These are phyloP conservation scores for Margaritispora aquatica DNA, from an alignment of 495 filamentous ascomycete species.

Conservation along the genomic window DNA sequence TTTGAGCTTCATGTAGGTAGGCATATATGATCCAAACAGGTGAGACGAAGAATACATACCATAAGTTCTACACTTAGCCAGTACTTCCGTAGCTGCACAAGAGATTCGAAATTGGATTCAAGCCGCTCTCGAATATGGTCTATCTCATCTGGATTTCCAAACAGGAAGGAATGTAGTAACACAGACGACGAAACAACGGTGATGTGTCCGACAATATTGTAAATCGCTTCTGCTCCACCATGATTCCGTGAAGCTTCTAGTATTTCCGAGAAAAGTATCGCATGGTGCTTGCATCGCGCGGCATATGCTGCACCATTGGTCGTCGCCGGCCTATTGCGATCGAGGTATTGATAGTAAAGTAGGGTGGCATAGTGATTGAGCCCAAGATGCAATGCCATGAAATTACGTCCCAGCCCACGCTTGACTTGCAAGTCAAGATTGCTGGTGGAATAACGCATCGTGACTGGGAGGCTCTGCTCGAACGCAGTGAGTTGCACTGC, in stretches of 20 bases:
- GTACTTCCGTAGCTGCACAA: conserved; percentile 24
- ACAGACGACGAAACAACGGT: conserved; percentile 29
- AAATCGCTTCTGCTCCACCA: conserved; percentile 24
- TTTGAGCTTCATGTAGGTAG: too few species aligned
- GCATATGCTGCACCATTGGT: conserved; percentile 13
- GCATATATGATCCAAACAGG: too few species aligned
- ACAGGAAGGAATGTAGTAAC: conserved; percentile 27
- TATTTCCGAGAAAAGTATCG: conserved; percentile 24
- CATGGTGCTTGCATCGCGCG: conserved; percentile 27
- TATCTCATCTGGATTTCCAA: conserved; percentile 25
- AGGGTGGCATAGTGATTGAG: conserved; percentile 28
- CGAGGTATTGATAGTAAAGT: conserved; percentile 27
- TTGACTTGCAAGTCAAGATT: conserved; percentile 21
- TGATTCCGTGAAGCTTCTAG: conserved; percentile 15
- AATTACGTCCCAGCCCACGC: conserved; percentile 22
- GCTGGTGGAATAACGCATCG: background rate
- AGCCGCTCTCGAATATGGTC: conserved; percentile 19
- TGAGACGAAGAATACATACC: conserved; percentile 11
- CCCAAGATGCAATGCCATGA: conserved; percentile 28
- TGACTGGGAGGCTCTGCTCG: conserved; percentile 7
- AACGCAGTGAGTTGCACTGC: conserved; percentile 13
- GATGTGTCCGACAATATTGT: conserved; percentile 29
- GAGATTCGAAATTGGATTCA: conserved; percentile 25
- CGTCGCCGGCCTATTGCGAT: conserved; percentile 11
- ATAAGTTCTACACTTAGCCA: conserved; percentile 29